Conservation (phyloP, 2,329 filamentous ascomycete species). For the Hypoxylon sp. region DNA sequence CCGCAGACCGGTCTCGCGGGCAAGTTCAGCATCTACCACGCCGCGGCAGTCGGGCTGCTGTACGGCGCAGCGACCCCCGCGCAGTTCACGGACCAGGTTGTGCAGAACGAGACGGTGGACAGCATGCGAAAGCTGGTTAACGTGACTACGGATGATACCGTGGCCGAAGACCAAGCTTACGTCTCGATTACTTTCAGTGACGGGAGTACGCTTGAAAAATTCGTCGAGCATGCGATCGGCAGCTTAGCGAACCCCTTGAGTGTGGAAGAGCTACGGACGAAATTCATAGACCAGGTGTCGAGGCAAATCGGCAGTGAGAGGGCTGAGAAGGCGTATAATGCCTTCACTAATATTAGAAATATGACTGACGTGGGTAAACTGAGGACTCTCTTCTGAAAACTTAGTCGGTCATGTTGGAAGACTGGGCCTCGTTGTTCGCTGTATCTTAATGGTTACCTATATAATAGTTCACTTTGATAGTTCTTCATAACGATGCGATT, state of each 20-base stretch:
- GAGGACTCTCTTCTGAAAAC: slow-evolving; percentile 38
- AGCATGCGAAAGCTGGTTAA: slow-evolving; percentile 62
- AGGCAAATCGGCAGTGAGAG: slow-evolving; percentile 58
- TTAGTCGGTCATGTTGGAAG: not conserved
- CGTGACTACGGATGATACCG: slow-evolving; percentile 58
- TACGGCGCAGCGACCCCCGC: slow-evolving; percentile 66
- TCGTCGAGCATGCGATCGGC: slow-evolving; percentile 66
- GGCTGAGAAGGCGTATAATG: slow-evolving; percentile 55
- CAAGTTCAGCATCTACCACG: slow-evolving; percentile 71
- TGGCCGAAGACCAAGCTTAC: slow-evolving; percentile 60
- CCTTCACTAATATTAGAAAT: slow-evolving; percentile 54
- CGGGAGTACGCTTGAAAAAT: slow-evolving; percentile 59
- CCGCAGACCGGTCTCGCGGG: slow-evolving; percentile 66
- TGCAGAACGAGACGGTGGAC: slow-evolving; percentile 60
- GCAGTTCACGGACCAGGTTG: slow-evolving; percentile 65
- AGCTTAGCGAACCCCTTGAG: slow-evolving; percentile 65
- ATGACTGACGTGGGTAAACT: slow-evolving; percentile 51
- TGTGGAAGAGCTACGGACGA: slow-evolving; percentile 61
- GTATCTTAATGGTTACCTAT: not conserved
- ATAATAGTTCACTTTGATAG: not conserved
- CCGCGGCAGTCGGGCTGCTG: slow-evolving; percentile 65
- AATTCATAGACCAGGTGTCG: slow-evolving; percentile 65
- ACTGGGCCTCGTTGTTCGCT: slow-evolving; percentile 5
- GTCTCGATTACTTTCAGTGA: slow-evolving; percentile 56
- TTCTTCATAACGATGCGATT: not conserved